Evolutionary conservation across 352 stramenopile species (phyloP).

Genomic region (Phytopythium aichiense): DNA sequence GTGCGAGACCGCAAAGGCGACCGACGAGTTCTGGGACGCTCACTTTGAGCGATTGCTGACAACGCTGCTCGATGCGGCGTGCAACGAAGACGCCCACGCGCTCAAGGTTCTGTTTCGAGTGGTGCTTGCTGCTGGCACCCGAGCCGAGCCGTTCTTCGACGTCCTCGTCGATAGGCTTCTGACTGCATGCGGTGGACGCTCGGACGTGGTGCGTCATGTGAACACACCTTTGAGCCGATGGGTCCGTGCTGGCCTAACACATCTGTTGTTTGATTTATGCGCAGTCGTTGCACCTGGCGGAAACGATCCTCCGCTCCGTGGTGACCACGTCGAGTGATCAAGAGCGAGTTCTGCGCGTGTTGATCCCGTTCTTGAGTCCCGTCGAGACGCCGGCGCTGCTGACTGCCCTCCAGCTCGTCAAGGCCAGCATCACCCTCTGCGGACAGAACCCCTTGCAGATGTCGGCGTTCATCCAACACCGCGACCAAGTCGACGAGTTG

Average conservation of each 20-base stretch:
- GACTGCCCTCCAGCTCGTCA: conserved; percentile 46
- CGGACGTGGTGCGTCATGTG: conserved; percentile 33
- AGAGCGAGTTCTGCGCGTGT: conserved; percentile 31
- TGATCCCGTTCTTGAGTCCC: conserved; percentile 33
- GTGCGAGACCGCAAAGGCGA: conserved; percentile 19
- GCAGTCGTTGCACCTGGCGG: conserved; percentile 48
- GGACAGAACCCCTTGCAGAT: conserved; percentile 15
- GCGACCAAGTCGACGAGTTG: conserved; percentile 27
- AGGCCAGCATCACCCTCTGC: conserved; percentile 32
- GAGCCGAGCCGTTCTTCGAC: conserved; percentile 48
- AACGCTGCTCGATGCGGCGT: conserved; percentile 38
- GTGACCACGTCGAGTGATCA: conserved; percentile 25
- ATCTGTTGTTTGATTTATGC: background rate
- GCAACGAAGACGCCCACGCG: conserved; percentile 39
- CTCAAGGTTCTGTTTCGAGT: conserved; percentile 54
- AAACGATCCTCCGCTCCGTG: conserved; percentile 38
- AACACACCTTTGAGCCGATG: background rate
- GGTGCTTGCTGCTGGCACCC: conserved; percentile 32
- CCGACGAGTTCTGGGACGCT: conserved; percentile 31
- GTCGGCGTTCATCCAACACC: conserved; percentile 24
- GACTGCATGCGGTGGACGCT: conserved; percentile 33
- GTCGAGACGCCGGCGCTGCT: conserved; percentile 41
- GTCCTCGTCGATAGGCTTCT: conserved; percentile 56
- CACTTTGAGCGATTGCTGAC: conserved; percentile 40
- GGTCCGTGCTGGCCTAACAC: background rate